A percentile compares a stretch with the other conserved stretches of the same genome.
Evolutionary conservation across 2,329 filamentous ascomycete genomes (phyloP).

Genomic region (Neophaeococcomyces mojaviensis): DNA sequence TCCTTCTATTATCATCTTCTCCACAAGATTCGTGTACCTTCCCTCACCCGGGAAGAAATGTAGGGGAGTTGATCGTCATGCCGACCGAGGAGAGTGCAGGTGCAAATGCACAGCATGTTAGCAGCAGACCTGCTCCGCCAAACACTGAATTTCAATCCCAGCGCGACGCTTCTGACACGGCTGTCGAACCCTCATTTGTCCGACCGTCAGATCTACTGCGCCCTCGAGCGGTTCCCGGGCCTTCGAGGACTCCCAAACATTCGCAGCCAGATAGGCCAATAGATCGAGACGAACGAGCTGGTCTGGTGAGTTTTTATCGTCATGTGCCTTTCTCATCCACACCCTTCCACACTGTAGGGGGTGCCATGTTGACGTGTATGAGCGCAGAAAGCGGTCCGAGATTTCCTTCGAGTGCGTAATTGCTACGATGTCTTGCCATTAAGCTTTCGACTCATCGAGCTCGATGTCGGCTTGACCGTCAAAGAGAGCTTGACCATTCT

Average conservation of each 20-base stretch:
- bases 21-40: conserved; percentile 1
- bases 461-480: conserved; percentile 90
- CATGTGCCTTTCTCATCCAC: conserved; percentile 10
- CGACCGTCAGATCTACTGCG: conserved; percentile 43
- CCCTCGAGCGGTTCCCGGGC: conserved; percentile 31
- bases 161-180: background rate
- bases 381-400: conserved; percentile 73
- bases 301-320: conserved; percentile 33
- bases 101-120: background rate
- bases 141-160: background rate
- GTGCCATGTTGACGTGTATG: conserved; percentile 5
- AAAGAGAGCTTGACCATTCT: conserved; percentile 96
- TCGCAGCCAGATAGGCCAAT: conserved; percentile 37
- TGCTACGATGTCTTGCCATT: conserved; percentile 97
- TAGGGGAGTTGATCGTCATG: conserved; percentile 7
- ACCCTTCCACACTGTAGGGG: background rate
- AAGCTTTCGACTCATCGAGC: conserved; percentile 89
- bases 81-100: conserved; percentile 6
- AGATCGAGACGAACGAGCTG: conserved; percentile 43
- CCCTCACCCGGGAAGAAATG: conserved; percentile 1
- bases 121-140: background rate
- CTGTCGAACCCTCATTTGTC: conserved; percentile 36
- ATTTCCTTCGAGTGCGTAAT: conserved; percentile 91
- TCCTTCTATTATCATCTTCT: background rate
- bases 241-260: conserved; percentile 38